Evolutionary conservation across 352 stramenopile species (phyloP).

Genomic region (Globisporangium middletonii): DNA sequence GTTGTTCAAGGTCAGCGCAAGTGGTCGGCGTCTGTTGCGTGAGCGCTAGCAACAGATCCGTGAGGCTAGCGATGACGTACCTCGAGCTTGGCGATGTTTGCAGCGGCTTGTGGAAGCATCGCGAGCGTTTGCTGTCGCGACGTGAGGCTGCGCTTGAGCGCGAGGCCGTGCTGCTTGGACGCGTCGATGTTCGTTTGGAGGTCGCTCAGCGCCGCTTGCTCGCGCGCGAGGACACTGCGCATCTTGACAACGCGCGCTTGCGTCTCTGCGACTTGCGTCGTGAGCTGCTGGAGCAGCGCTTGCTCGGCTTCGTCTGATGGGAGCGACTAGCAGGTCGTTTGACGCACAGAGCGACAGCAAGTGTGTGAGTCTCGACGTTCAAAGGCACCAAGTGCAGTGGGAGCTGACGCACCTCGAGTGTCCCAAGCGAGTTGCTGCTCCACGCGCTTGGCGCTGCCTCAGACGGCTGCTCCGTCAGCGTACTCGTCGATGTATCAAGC

Average conservation of each 20-base stretch:
- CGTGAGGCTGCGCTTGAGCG: conserved; percentile 42
- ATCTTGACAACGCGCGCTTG: conserved; percentile 34
- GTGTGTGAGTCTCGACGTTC: no score
- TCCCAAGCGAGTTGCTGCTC: no score
- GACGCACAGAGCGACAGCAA: neutral
- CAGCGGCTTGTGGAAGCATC: conserved; percentile 56
- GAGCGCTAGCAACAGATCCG: no score
- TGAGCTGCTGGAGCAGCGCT: conserved; percentile 23
- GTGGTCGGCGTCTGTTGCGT: no score
- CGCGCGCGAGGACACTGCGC: conserved; percentile 28
- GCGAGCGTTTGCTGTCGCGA: conserved; percentile 48
- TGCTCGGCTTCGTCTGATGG: conserved; percentile 8
- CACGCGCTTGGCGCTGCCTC: no score
- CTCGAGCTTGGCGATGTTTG: conserved; percentile 68
- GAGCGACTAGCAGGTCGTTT: neutral
- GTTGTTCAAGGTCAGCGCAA: no score
- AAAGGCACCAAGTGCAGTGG: no score
- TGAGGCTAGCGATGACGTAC: conserved; percentile 6
- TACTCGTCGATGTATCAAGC: no score
- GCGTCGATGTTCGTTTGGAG: conserved; percentile 30
- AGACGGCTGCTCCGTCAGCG: no score
- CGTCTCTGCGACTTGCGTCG: conserved; percentile 25
- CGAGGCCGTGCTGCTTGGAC: conserved; percentile 18
- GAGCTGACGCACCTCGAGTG: no score
- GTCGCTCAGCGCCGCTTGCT: conserved; percentile 21